Base-by-base conservation (phyloP, 805 yeast genomes). In the Hanseniaspora singularis region DNA sequence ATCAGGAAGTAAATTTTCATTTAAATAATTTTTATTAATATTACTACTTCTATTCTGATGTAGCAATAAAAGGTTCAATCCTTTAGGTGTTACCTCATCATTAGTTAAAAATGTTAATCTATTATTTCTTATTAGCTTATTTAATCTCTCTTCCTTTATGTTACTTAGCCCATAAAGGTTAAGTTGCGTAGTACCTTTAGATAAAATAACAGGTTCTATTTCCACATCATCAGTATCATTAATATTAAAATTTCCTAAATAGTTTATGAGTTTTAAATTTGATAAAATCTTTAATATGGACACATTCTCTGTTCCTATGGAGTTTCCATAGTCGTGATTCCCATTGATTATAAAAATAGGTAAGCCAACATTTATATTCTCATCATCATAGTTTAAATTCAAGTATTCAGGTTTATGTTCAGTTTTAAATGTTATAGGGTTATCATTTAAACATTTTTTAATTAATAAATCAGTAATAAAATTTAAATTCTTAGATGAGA, bases 311-410 rank as follows among this genome's bases (percentile, higher is more conserved):
- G 77, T 83, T 1, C 97, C 97, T 0, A 95, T 83, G 3, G 95
- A 85, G 63, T 92, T 97, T 9, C 47, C 47, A 36, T 23, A 43
- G 62, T 92, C 98, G 60, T 92, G 98, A 57, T 92, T 92, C 2
- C 98, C 98, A 38, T 89, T 77, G 3, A 92, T 89, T 6, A 88
- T 89, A 67, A 92, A 86, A 8, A 92, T 73, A 0, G 98, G 98
- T 14, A 88, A 73, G 0, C 94, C 77, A 2, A 92, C 79, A 61
- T 92, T 92, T 51, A 85, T 63, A 60, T 92, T 86, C 1, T 84
- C 83, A 30, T 31, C 37, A 3, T 43, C 31, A 36, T 43, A 43
- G 12, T 43, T 43, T 26, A 43, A 20, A 7, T 20, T 10, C 12
- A 43, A 14, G 20, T 18, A 11, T 10, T 43, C 47, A 8, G 47